These are phyloP conservation scores for Eucalyptus fibrosa DNA, from an alignment of 345 rosid species.

Conservation along the genomic window DNA sequence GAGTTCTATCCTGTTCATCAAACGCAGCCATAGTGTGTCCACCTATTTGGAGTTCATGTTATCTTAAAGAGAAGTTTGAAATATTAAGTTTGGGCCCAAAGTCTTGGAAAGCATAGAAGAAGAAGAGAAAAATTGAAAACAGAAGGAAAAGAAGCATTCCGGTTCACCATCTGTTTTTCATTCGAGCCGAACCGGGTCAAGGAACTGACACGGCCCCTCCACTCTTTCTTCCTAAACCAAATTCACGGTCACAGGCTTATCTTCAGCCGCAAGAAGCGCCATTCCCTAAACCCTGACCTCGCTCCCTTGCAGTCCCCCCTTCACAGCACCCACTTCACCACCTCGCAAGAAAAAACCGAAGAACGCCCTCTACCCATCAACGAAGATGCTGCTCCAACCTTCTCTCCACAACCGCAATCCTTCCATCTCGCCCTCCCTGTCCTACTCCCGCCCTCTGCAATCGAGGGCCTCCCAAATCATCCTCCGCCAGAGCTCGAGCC, in stretches of 20 bases:
- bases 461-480: constrained; percentile 1
- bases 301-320: neutral
- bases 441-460: constrained; percentile 23
- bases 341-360: neutral
- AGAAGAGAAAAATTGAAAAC: neutral
- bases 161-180: neutral
- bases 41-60: neutral
- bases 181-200: neutral
- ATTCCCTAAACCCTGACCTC: neutral
- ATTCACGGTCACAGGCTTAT: neutral
- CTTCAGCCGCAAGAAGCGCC: neutral
- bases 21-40: neutral
- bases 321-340: neutral
- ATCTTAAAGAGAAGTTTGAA: neutral
- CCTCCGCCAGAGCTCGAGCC: neutral
- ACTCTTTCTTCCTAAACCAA: neutral
- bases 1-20: accelerated
- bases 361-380: neutral
- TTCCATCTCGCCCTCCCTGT: constrained; percentile 25
- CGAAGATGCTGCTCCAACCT: constrained; percentile 45
- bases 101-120: neutral
- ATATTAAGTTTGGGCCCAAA: neutral
- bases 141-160: neutral
- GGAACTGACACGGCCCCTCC: neutral
- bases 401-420: constrained; percentile 27